Evolutionary conservation across 2,329 filamentous ascomycete genomes (phyloP).

Genomic region (Pseudopithomyces chartarum): DNA sequence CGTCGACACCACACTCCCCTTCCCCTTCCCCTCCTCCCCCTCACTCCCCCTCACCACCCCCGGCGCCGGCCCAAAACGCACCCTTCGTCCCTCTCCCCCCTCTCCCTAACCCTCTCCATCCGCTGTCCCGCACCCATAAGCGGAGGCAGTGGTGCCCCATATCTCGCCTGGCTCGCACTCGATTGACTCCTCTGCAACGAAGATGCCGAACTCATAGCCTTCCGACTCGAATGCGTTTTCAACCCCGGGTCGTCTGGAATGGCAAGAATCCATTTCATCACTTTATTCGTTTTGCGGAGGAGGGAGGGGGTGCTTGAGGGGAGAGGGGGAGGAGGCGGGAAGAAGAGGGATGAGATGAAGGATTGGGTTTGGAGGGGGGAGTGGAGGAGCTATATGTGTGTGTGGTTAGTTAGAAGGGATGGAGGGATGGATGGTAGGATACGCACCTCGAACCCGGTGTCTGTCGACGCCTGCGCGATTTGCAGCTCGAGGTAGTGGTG

Average conservation of each 20-base stretch:
- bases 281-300: background rate
- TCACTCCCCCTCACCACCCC: no score
- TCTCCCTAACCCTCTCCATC: background rate
- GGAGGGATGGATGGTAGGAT: no score
- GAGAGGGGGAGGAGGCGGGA: no score
- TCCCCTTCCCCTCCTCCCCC: no score
- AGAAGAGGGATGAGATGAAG: no score
- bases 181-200: background rate
- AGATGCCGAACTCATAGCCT: no score
- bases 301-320: background rate
- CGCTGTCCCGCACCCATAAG: background rate
- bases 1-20: no score
- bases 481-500: background rate
- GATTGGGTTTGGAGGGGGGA: no score
- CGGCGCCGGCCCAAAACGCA: no score
- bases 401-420: no score
- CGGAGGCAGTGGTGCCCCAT: background rate
- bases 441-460: background rate
- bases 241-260: slow-evolving; percentile 10
- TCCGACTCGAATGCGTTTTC: slow-evolving; percentile 10
- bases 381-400: no score
- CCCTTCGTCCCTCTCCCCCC: no score
- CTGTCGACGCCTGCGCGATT: slow-evolving; percentile 3
- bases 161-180: background rate
- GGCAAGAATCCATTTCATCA: slow-evolving; percentile 7